Conservation (phyloP, 1,284 basidiomycete genomes). For the Hemileccinum hortonii region DNA sequence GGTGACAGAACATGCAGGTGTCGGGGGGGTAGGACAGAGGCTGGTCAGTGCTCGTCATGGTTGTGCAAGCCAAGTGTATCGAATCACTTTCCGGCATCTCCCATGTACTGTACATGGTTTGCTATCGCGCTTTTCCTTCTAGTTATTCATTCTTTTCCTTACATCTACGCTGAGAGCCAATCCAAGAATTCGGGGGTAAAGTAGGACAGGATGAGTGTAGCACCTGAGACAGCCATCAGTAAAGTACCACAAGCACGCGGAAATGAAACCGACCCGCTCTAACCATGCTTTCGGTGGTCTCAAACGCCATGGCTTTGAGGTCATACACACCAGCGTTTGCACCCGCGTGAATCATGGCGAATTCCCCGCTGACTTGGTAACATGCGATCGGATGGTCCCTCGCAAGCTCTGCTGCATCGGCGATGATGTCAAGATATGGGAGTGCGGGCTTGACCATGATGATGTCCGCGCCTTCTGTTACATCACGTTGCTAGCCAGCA, state of each 20-base stretch:
- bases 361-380: conserved; percentile 97
- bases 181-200: conserved; percentile 96
- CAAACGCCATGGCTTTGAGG: conserved; percentile 90
- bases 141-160: not conserved
- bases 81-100: no score
- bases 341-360: conserved; percentile 94
- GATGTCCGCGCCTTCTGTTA: conserved; percentile 94
- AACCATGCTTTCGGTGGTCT: conserved; percentile 86
- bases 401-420: conserved; percentile 82
- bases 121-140: not conserved
- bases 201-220: conserved; percentile 88
- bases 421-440: conserved; percentile 95
- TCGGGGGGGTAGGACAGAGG: conserved; percentile 18
- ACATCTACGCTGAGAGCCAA: conserved; percentile 64
- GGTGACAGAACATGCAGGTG: conserved; percentile 26
- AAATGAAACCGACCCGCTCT: conserved; percentile 70
- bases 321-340: conserved; percentile 93
- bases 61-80: no score
- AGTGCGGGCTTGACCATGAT: conserved; percentile 98
- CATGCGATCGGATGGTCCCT: conserved; percentile 89
- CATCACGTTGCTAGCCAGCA: conserved; percentile 75
- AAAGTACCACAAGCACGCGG: not conserved
- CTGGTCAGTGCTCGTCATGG: not conserved
- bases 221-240: conserved; percentile 49
- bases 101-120: not conserved